Evolutionary conservation across 345 rosid genomes (phyloP).

Genomic region (Eutrema yunnanense): DNA sequence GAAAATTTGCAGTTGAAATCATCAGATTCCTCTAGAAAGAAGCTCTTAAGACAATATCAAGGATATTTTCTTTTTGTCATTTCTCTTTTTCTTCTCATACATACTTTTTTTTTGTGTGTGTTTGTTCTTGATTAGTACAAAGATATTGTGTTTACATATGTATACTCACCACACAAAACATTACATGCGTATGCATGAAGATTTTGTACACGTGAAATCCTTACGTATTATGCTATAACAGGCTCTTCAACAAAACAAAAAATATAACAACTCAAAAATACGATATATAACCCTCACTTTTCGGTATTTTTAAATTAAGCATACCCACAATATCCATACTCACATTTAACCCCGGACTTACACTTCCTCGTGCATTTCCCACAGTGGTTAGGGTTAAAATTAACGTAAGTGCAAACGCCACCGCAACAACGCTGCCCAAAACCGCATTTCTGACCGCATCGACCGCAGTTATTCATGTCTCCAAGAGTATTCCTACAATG

Average conservation of each 20-base stretch:
- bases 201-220: neutral
- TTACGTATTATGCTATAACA: conserved; percentile 6
- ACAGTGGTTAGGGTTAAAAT: conserved; percentile 36
- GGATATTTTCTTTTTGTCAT: neutral
- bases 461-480: conserved; percentile 64
- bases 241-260: neutral
- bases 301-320: conserved; percentile 28
- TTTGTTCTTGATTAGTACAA: neutral
- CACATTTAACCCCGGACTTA: conserved; percentile 39
- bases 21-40: conserved; percentile 51
- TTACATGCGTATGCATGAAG: conserved; percentile 9
- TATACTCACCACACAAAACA: conserved; percentile 16
- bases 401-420: conserved; percentile 39
- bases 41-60: neutral
- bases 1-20: conserved; percentile 74
- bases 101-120: neutral
- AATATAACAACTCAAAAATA: conserved; percentile 4
- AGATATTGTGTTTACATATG: neutral
- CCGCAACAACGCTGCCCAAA: conserved; percentile 55
- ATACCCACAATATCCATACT: conserved; percentile 62
- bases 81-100: neutral
- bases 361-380: conserved; percentile 57
- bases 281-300: neutral
- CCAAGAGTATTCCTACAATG: conserved; percentile 58
- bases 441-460: conserved; percentile 47